Conservation (phyloP, 768 basidiomycete species). For the Suillus lakei region DNA sequence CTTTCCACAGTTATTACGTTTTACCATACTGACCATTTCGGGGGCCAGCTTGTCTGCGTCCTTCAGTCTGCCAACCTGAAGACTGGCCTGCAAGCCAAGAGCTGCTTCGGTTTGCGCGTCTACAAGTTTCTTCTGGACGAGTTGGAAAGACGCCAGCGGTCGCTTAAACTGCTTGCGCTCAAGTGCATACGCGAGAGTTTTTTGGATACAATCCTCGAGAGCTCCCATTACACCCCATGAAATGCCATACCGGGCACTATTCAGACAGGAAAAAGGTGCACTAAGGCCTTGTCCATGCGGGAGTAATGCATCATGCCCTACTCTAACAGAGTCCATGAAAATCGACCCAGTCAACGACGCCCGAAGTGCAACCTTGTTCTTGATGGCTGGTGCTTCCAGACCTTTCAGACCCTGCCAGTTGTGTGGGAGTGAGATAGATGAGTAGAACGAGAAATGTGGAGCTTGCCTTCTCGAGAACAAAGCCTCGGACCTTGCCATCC, state of each 20-base stretch:
- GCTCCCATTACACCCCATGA: constrained; percentile 97
- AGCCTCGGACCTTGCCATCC: constrained; percentile 90
- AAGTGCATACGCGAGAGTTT: constrained; percentile 82
- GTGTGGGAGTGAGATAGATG: constrained; percentile 4
- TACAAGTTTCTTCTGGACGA: constrained; percentile 97
- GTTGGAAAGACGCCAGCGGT: constrained; percentile 92
- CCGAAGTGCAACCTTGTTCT: constrained; percentile 91
- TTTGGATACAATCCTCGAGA: constrained; percentile 86
- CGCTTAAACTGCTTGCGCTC: constrained; percentile 90
- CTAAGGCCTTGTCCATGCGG: constrained; percentile 79
- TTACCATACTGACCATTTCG: constrained; percentile 95
- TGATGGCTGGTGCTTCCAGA: constrained; percentile 83
- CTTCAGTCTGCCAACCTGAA: constrained; percentile 88
- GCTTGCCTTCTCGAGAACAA: constrained; percentile 84
- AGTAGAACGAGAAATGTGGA: background rate
- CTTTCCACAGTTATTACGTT: constrained; percentile 96
- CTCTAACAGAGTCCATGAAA: constrained; percentile 89
- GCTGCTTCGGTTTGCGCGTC: constrained; percentile 90
- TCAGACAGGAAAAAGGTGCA: constrained; percentile 91
- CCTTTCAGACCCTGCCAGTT: constrained; percentile 74
- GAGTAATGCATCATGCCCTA: constrained; percentile 75
- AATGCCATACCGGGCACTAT: constrained; percentile 87
- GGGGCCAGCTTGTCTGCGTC: constrained; percentile 73
- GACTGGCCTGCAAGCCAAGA: constrained; percentile 74
- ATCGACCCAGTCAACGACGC: constrained; percentile 85